phyloP scores from a whole-genome alignment of 108 stramenopile genomes.

The Cylindrotheca closterium region DNA sequence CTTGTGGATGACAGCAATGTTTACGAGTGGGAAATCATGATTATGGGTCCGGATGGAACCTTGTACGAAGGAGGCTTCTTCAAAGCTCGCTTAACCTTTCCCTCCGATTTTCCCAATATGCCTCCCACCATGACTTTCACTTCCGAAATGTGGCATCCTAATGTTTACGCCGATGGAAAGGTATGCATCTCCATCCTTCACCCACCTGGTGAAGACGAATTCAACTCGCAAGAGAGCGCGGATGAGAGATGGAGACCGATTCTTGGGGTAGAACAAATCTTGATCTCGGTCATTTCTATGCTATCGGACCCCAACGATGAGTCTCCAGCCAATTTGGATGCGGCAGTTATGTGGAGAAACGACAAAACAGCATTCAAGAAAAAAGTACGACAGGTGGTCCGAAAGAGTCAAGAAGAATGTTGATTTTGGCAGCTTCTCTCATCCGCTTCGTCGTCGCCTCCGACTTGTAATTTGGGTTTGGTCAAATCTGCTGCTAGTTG shows the following conservation, averaged over 20 bases:
- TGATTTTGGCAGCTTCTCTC: conserved; percentile 10
- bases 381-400: conserved; percentile 83
- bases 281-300: conserved; percentile 95
- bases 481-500: too few species aligned
- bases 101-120: conserved; percentile 95
- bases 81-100: conserved; percentile 93
- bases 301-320: conserved; percentile 98
- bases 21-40: conserved; percentile 95
- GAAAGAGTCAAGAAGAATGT: conserved; percentile 89
- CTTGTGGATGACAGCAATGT: conserved; percentile 83
- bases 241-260: conserved; percentile 99
- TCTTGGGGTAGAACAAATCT: conserved; percentile 96
- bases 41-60: conserved; percentile 93
- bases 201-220: conserved; percentile 94
- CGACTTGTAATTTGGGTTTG: too few species aligned
- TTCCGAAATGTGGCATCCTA: conserved; percentile 99
- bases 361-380: conserved; percentile 92
- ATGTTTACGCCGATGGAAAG: conserved; percentile 83
- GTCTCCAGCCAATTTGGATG: conserved; percentile 98
- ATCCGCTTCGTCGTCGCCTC: too few species aligned
- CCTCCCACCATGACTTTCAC: conserved; percentile 91
- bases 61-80: conserved; percentile 97
- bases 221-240: conserved; percentile 94
- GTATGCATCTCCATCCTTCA: conserved; percentile 99
- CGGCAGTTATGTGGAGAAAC: conserved; percentile 95